Conservation (phyloP, 257 asterid species). For the Henckelia pumila region DNA sequence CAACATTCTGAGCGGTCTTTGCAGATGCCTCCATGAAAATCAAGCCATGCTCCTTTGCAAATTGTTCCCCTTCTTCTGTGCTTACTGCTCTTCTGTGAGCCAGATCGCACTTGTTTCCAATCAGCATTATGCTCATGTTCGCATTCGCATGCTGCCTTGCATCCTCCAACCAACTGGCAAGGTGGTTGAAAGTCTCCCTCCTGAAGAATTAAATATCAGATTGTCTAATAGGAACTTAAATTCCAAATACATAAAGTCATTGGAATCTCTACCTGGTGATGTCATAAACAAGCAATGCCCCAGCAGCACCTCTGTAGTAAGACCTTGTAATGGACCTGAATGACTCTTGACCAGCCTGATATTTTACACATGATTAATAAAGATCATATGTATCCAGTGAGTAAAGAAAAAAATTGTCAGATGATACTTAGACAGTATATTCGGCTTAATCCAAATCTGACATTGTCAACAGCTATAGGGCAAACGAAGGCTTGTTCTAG, state of each 20-base stretch:
- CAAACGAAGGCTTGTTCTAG: constrained; percentile 2
- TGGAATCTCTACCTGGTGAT: constrained; percentile 58
- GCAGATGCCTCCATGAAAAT: constrained; percentile 90
- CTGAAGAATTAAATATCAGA: constrained; percentile 29
- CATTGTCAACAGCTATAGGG: background rate
- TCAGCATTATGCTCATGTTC: constrained; percentile 71
- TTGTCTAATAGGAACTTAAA: background rate
- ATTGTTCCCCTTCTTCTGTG: constrained; percentile 78
- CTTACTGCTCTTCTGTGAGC: constrained; percentile 81
- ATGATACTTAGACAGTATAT: background rate
- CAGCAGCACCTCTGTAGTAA: constrained; percentile 86
- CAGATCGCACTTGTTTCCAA: constrained; percentile 74
- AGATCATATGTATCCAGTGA: background rate
- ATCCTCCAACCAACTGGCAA: constrained; percentile 84
- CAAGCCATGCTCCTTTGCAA: constrained; percentile 76
- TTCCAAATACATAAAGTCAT: background rate
- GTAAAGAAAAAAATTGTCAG: background rate
- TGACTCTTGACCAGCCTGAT: constrained; percentile 88
- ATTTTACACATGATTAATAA: constrained; percentile 1
- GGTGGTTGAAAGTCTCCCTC: constrained; percentile 84
- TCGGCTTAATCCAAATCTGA: background rate
- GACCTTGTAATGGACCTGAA: constrained; percentile 77
- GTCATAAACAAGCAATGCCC: constrained; percentile 85
- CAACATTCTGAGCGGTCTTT: constrained; percentile 82
- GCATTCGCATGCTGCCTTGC: constrained; percentile 74